Evolutionary conservation across 495 filamentous ascomycete genomes (phyloP), one percentile per base, ranked within the genome.

Genomic region (Podospora tetraspora): DNA sequence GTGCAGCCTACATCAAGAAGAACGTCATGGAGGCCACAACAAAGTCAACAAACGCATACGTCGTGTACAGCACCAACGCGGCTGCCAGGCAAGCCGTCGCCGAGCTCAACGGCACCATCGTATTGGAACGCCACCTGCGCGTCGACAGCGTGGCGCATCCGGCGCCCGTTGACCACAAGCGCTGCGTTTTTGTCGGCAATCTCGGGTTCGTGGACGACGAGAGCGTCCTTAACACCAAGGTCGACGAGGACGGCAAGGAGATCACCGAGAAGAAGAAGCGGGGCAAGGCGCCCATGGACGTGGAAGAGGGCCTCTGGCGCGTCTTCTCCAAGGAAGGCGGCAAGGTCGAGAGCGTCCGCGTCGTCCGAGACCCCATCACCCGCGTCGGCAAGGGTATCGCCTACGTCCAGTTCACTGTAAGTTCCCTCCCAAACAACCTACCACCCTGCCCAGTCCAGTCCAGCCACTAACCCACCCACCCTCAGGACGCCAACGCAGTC

Each of bases 121-220:
- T 98, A 8, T 85, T 98, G 34, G 91, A 92, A 71, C 89, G 96
- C 12, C 96, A 99, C 79, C 79, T 99, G 68, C 86, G 93, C 9
- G 96, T 93, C 21, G 95, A 99, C 78, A 89, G 85, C 58, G 87
- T 98, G 57, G 92, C 95, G 0, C 94, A 97, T 79, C 96, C 96
- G 0, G 84, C 90, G 2, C 84, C 89, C 27, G 86, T 88, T 25
- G 94, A 97, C 73, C 85, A 96, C 74, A 87, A 90, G 61, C 88
- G 93, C 63, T 99, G 96, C 79, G 90, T 99, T 4, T 99, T 98
- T 73, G 91, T 99, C 13, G 96, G 96, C 11, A 98, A 98, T 75
- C 87, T 99, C 11, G 92, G 93, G 57, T 98, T 98, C 71, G 91
- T 97, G 1, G 93, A 96, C 71, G 90, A 94, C 67, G 92, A 95